Percentiles rank a stretch among this genome's conserved stretches.
Evolutionary conservation across 169 alveolate genomes (phyloP).

Genomic region (Besnoitia besnoiti): DNA sequence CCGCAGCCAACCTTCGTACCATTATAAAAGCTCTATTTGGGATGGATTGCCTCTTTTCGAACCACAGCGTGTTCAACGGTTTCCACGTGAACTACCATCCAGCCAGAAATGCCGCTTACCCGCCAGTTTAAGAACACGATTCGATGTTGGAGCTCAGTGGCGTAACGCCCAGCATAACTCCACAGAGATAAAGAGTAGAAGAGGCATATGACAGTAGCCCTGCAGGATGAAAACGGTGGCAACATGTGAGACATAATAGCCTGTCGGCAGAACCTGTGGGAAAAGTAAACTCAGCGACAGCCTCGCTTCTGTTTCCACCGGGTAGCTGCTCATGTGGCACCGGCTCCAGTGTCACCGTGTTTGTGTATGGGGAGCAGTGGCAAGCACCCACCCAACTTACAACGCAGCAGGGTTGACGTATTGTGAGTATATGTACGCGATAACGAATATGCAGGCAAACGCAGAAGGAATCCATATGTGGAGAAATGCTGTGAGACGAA

Average conservation of each 20-base stretch:
- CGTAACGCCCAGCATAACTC: slow-evolving; percentile 51
- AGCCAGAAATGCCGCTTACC: slow-evolving; percentile 18
- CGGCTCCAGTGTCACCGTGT: not conserved
- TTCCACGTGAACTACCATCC: too few relatives aligned
- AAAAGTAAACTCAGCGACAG: not conserved
- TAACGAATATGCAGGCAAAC: not conserved
- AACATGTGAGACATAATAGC: not conserved
- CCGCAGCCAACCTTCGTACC: too few relatives aligned
- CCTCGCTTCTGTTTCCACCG: not conserved
- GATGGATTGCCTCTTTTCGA: too few relatives aligned
- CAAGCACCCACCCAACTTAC: not conserved
- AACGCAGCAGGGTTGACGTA: slow-evolving; percentile 1
- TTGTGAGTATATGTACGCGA: slow-evolving; percentile 7
- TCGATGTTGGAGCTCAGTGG: slow-evolving; percentile 62
- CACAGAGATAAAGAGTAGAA: slow-evolving; percentile 11
- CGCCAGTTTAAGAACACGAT: slow-evolving; percentile 59
- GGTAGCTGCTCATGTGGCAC: not conserved
- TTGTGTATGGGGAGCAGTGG: not conserved
- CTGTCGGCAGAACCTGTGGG: too few relatives aligned
- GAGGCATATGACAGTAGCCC: slow-evolving; percentile 18
- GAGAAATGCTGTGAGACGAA: slow-evolving; percentile 3
- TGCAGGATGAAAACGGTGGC: not conserved
- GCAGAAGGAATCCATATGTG: slow-evolving; percentile 27
- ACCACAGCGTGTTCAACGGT: too few relatives aligned
- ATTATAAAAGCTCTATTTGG: too few relatives aligned